Base-by-base conservation (phyloP, 2,329 filamentous ascomycete species). In the Hymenoscyphus fructigenus region DNA sequence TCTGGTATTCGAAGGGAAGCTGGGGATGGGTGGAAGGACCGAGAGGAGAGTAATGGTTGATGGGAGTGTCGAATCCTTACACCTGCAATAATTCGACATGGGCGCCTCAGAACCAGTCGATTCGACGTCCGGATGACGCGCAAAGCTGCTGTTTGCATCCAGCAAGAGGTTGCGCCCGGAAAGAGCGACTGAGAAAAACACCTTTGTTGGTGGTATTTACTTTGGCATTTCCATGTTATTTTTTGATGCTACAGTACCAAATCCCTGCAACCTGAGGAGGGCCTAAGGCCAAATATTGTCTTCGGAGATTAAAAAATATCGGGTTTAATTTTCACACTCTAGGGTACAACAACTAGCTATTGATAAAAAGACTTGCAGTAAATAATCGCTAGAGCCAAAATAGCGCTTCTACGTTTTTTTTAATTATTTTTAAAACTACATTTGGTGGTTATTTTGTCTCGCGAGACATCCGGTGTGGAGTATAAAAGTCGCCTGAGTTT, bases 61-160 rank as follows among this genome's bases (percentile, higher is more conserved):
- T 71, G 64, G 57, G 75, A 68, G 63, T 69, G 66, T 63, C 73
- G 71, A 62, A 34, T 32, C 32, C 60, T 32, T 14, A 68, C 66
- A 26, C 74, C 74, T 32, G 67, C 71, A 57, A 75, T 63, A 38
- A 72, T 70, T 66, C 74, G 74, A 68, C 74, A 76, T 57, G 71
- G 65, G 59, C 66, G 62, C 65, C 71, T 69, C 59, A 67, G 66
- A 60, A 70, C 65, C 57, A 72, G 70, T 69, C 66, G 66, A 20
- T 66, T 67, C 65, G 70, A 70, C 69, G 69, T 73, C 53, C 73
- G 71, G 65, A 75, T 63, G 59, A 66, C 72, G 65, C 68, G 65
- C 53, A 73, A 63, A 66, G 69, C 68, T 72, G 69, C 68, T 56
- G 72, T 70, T 70, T 75, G 74, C 75, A 76, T 76, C 66, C 74